Evolutionary conservation across 164 flowering plant genomes (phyloP).

Genomic region (Nymphaea thermarum): DNA sequence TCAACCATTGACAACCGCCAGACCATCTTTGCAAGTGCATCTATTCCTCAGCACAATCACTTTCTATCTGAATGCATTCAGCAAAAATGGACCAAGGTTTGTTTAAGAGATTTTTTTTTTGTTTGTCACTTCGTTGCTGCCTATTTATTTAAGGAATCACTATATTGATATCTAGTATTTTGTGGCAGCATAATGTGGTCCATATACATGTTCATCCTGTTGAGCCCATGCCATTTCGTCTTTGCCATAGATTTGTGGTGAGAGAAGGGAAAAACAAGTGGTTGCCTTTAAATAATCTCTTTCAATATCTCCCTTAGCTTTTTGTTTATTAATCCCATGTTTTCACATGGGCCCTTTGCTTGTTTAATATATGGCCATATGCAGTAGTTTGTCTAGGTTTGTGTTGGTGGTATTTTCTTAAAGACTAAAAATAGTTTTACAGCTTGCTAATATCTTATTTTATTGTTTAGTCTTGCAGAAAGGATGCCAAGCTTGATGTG

Average conservation of each 20-base stretch:
- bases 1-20: slow-evolving; percentile 63
- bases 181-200: slow-evolving; percentile 56
- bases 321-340: no score
- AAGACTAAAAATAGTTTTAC: neutral
- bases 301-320: no score
- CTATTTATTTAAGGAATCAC: neutral
- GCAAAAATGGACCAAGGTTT: slow-evolving; percentile 98
- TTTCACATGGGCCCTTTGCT: no score
- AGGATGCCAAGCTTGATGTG: slow-evolving; percentile 29
- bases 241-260: slow-evolving; percentile 78
- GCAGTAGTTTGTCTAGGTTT: no score
- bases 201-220: slow-evolving; percentile 81
- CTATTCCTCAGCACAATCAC: slow-evolving; percentile 82
- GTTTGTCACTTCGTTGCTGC: neutral
- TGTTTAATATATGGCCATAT: no score
- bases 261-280: slow-evolving; percentile 8
- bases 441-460: slow-evolving; percentile 5
- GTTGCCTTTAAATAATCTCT: no score
- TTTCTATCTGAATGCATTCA: slow-evolving; percentile 79
- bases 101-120: slow-evolving; percentile 2
- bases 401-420: neutral
- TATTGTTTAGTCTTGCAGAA: slow-evolving; percentile 42
- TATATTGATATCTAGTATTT: neutral
- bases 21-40: slow-evolving; percentile 92
- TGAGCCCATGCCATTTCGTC: slow-evolving; percentile 67